Conservation (phyloP, 805 yeast species). For the Jamesozyma piceae region DNA sequence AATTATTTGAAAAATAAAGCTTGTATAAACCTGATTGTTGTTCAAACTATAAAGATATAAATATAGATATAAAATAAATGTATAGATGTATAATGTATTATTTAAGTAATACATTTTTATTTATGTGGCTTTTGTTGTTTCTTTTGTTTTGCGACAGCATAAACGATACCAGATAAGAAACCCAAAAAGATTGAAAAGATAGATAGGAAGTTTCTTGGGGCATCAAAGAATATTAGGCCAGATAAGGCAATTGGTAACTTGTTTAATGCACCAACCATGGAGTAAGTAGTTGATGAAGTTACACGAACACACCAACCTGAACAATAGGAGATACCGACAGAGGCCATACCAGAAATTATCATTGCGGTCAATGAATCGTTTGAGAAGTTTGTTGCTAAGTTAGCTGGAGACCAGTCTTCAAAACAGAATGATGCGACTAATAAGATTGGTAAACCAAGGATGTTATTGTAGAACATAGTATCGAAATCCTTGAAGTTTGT, state of each 20-base stretch:
- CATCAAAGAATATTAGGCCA: constrained; percentile 90
- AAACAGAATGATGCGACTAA: constrained; percentile 62
- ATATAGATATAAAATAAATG: not conserved
- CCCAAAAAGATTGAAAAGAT: constrained; percentile 88
- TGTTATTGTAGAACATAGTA: constrained; percentile 96
- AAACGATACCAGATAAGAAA: constrained; percentile 89
- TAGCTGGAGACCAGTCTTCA: constrained; percentile 89
- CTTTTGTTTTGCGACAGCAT: constrained; percentile 90
- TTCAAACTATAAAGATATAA: too few species aligned
- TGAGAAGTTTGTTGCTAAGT: constrained; percentile 65
- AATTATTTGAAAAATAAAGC: constrained; percentile 32
- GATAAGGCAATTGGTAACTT: constrained; percentile 94
- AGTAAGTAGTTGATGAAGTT: constrained; percentile 94
- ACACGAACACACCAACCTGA: constrained; percentile 99
- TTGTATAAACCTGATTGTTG: not conserved
- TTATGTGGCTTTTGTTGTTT: constrained; percentile 37
- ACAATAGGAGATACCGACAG: constrained; percentile 96
- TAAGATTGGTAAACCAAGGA: constrained; percentile 85
- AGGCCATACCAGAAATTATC: constrained; percentile 86
- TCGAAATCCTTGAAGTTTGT: constrained; percentile 94
- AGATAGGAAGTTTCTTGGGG: constrained; percentile 87
- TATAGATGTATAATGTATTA: not conserved
- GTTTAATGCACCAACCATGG: constrained; percentile 98
- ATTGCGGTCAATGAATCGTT: constrained; percentile 65
- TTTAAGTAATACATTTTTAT: not conserved